Evolutionary conservation across 208 protist species (phyloP).

Genomic region (Trypanosoma conorhini): DNA sequence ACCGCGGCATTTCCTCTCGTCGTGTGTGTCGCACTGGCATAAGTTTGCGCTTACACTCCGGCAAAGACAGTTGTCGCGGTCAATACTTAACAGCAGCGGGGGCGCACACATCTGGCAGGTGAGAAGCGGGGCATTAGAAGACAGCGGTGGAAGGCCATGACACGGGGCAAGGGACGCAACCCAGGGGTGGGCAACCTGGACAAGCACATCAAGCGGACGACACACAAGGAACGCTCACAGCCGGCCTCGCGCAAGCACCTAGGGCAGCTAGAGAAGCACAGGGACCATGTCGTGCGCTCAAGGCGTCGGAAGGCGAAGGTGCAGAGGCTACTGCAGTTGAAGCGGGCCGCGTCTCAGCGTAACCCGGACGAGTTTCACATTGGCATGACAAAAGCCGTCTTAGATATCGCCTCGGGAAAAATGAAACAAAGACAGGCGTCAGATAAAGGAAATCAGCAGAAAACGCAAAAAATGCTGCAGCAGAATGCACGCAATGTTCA

Average conservation of each 20-base stretch:
- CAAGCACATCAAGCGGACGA: conserved; percentile 90
- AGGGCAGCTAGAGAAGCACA: conserved; percentile 93
- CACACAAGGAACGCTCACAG: conserved; percentile 91
- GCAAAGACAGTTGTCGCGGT: background rate
- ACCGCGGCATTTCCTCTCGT: background rate
- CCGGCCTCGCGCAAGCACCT: conserved; percentile 75
- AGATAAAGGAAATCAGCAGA: conserved; percentile 49
- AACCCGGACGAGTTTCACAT: conserved; percentile 96
- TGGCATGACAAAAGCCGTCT: conserved; percentile 91
- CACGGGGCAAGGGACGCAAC: conserved; percentile 85
- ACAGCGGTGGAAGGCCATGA: conserved; percentile 43
- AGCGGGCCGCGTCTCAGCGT: conserved; percentile 83
- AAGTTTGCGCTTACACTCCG: background rate
- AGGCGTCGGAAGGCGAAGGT: conserved; percentile 81
- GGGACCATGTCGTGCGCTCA: conserved; percentile 89
- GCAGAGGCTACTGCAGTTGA: conserved; percentile 68
- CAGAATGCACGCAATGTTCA: conserved; percentile 79
- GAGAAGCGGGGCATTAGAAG: background rate
- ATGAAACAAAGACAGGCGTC: conserved; percentile 58
- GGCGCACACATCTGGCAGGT: background rate
- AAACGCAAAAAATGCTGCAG: conserved; percentile 64
- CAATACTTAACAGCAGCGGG: background rate
- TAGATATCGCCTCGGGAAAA: conserved; percentile 84
- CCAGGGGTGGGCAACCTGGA: conserved; percentile 77
- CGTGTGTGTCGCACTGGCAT: background rate